Base-by-base conservation (phyloP, 2,329 filamentous ascomycete genomes). In the Penicillium sclerotiorum region DNA sequence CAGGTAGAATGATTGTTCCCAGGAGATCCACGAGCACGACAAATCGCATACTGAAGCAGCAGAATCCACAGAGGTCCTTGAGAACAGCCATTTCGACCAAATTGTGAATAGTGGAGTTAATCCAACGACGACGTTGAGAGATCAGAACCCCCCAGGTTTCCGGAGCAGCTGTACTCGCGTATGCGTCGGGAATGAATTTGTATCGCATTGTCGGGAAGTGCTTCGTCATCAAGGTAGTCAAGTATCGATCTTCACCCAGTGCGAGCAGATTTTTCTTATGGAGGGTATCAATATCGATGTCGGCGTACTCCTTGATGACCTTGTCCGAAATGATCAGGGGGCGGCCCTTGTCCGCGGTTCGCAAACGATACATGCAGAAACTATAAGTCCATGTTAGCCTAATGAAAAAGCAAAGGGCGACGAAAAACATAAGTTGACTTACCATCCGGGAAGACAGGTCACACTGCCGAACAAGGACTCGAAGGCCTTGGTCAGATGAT, bases 361-460 rank as follows among this genome's bases (percentile, higher is more conserved):
- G 85, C 32, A 99, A 81, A 69, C 94, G 92, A 71, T 99, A 99
- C 94, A 99, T 97, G 76, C 88, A 89, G 82, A 99, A 99, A 87
- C 93, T 97, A 61, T 9, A 28, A 20, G 18, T 20, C 50, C 45
- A n/a, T 15, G 71, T 79, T 66, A 81, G 75, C 57, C n/a, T n/a
- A n/a, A n/a, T 60, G 46, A 18, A n/a, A 9, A 47, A 28, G 35
- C 8, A 7, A 3, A n/a, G n/a, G n/a, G 28, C 20, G n/a, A 48
- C 50, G 11, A 8, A 13, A 48, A 15, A 15, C 17, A 11, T 2
- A 28, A 13, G 11, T n/a, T n/a, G 20, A 85, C 89, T 77, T 84
- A 96, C 93, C 94, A 99, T 82, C 94, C 94, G 58, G 94, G 94
- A 77, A 99, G 86, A 87, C 94, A 99, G 52, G 94, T 99, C 53